Evolutionary conservation across 306 rosid genomes (phyloP).

Genomic region (Fragaria iinumae): DNA sequence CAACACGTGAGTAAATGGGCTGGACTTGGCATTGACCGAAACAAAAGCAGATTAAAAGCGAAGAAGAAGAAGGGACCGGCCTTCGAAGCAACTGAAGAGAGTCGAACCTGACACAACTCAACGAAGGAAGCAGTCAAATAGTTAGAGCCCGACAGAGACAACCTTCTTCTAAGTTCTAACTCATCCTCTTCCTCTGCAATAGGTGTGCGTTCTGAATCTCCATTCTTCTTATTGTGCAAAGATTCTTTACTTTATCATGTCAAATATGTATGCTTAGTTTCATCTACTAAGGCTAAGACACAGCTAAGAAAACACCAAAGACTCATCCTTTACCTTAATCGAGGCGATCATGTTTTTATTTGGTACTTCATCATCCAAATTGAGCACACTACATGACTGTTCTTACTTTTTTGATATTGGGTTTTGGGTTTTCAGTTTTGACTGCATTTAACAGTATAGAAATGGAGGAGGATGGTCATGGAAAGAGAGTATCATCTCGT

Average conservation of each 20-base stretch:
- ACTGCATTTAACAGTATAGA: background rate
- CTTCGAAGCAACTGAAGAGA: background rate
- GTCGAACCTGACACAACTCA: background rate
- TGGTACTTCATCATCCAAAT: background rate
- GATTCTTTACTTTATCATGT: background rate
- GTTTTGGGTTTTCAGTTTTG: conserved; percentile 1
- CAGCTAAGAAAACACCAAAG: background rate
- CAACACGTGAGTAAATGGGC: background rate
- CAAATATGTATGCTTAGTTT: background rate
- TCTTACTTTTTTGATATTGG: background rate
- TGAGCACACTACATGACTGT: background rate
- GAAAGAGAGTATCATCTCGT: conserved; percentile 31
- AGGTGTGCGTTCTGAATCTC: conserved; percentile 11
- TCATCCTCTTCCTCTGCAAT: background rate
- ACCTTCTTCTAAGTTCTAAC: background rate
- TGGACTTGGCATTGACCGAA: background rate
- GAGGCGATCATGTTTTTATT: background rate
- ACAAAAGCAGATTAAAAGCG: background rate
- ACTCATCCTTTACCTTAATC: background rate
- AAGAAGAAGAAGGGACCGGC: background rate
- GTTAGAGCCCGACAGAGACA: background rate
- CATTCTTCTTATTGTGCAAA: background rate
- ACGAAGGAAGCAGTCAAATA: background rate
- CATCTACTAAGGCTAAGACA: background rate
- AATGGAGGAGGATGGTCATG: conserved; percentile 23